These are phyloP conservation scores for Thraustochytrium sp. DNA, from an alignment of 352 stramenopile species.

Conservation along the genomic window DNA sequence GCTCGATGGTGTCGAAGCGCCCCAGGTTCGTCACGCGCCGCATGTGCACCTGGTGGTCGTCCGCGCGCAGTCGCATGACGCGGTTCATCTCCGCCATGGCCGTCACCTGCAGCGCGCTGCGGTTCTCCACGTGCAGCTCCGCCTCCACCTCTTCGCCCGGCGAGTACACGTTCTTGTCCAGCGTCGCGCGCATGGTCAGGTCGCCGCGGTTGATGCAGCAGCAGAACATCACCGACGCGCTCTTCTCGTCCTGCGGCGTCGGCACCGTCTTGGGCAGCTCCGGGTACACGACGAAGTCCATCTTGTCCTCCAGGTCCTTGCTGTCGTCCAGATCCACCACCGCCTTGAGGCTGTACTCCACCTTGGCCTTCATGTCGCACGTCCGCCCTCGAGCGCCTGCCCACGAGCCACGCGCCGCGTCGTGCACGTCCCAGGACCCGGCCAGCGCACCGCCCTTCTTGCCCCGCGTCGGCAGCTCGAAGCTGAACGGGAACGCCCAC, in stretches of 20 bases:
- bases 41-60: not conserved
- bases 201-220: constrained; percentile 38
- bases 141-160: not conserved
- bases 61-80: not conserved
- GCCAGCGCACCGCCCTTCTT: constrained; percentile 9
- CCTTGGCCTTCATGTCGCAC: constrained; percentile 17
- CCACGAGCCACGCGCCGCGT: not conserved
- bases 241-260: not conserved
- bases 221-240: constrained; percentile 21
- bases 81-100: constrained; percentile 33
- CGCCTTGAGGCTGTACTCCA: constrained; percentile 24
- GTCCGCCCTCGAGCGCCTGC: not conserved
- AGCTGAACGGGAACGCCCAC: constrained; percentile 30
- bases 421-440: not conserved
- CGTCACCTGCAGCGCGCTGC: not conserved
- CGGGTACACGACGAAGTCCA: constrained; percentile 18
- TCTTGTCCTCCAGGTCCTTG: constrained; percentile 32
- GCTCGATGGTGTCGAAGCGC: not conserved
- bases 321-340: constrained; percentile 26
- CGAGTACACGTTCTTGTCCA: constrained; percentile 37
- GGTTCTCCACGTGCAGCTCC: constrained; percentile 1
- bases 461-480: constrained; percentile 3
- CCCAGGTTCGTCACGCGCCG: not conserved
- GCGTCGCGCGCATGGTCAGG: not conserved
- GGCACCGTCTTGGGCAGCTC: not conserved